Evolutionary conservation across 176 grass and related monocot species (phyloP).

Genomic region (Hyparrhenia diplandra): DNA sequence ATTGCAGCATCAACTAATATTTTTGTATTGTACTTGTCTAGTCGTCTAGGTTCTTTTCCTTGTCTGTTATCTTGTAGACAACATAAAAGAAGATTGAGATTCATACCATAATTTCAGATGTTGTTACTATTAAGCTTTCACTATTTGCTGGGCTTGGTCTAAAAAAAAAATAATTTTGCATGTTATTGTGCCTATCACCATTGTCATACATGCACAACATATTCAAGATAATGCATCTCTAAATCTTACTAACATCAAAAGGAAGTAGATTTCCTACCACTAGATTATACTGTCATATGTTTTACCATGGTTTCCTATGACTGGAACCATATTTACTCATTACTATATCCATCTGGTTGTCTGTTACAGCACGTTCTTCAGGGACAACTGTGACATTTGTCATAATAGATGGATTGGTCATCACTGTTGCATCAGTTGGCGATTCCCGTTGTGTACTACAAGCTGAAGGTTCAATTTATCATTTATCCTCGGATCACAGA

Average conservation of each 20-base stretch:
- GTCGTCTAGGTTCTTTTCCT: not conserved
- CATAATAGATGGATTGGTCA: constrained; percentile 80
- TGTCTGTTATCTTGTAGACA: not conserved
- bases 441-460: constrained; percentile 89
- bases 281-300: not conserved
- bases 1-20: no score
- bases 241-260: not conserved
- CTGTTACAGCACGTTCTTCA: constrained; percentile 63
- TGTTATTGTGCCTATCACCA: not conserved
- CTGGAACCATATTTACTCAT: not conserved
- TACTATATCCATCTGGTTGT: not conserved
- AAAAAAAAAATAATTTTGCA: no score
- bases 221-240: not conserved
- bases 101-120: not conserved
- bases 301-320: not conserved
- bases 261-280: not conserved
- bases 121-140: no score
- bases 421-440: constrained; percentile 88
- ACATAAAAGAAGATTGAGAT: not conserved
- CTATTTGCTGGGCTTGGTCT: no score
- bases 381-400: constrained; percentile 94
- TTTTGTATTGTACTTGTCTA: no score
- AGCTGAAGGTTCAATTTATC: constrained; percentile 81
- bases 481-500: constrained; percentile 87
- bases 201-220: not conserved